Percentiles rank a stretch among this genome's conserved stretches.
phyloP scores from a whole-genome alignment of 2,329 filamentous ascomycete species.

The Pseudogymnoascus sp. region DNA sequence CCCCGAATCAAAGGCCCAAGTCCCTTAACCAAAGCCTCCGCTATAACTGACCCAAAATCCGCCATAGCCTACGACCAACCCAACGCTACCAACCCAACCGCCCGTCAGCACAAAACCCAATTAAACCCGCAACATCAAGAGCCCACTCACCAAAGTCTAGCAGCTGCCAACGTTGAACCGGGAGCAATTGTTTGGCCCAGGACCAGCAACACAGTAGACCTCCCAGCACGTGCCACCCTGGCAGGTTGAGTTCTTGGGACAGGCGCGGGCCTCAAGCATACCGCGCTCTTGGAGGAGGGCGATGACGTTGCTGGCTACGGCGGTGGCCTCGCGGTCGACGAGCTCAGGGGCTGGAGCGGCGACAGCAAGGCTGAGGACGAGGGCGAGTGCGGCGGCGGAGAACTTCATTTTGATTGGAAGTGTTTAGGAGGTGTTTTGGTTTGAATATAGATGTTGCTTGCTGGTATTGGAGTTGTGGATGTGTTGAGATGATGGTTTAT shows the following conservation, averaged over 20 bases:
- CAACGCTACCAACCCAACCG: background rate
- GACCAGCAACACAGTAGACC: background rate
- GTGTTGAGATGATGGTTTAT: background rate
- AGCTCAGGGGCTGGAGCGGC: slow-evolving; percentile 16
- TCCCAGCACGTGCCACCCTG: background rate
- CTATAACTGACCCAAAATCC: background rate
- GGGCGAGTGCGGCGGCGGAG: background rate
- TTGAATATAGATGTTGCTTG: background rate
- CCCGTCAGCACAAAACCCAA: background rate
- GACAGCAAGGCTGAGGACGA: slow-evolving; percentile 12
- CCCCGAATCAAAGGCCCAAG: background rate
- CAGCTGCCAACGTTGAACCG: background rate
- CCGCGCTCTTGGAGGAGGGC: background rate
- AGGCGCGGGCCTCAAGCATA: background rate
- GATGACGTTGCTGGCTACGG: slow-evolving; percentile 17
- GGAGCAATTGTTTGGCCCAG: background rate
- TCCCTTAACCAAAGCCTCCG: background rate
- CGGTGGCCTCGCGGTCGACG: slow-evolving; percentile 19
- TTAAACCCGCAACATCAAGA: background rate
- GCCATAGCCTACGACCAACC: background rate
- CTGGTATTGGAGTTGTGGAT: background rate
- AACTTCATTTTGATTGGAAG: background rate
- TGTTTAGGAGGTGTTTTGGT: background rate
- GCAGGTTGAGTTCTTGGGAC: background rate
- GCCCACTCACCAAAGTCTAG: background rate